Conservation (phyloP, 106 monocot genomes). For the Dactylorhiza incarnata region DNA sequence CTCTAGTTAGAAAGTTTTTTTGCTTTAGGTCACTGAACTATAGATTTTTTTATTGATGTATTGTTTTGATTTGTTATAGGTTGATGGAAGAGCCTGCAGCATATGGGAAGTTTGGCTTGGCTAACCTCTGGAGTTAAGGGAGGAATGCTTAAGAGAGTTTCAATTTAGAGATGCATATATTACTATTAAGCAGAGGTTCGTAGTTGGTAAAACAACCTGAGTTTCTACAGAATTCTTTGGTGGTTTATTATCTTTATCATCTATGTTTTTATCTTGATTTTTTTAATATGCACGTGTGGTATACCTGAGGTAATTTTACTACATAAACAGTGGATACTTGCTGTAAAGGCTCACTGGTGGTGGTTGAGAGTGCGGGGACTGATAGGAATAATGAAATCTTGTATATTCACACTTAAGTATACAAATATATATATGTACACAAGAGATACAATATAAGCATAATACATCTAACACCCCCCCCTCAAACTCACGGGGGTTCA, state of each 20-base stretch:
- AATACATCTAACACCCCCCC: too few species aligned
- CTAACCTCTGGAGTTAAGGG: slow-evolving; percentile 94
- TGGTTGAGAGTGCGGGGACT: too few species aligned
- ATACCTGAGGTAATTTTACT: not conserved
- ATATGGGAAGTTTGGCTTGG: slow-evolving; percentile 95
- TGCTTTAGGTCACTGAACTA: not conserved
- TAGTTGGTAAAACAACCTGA: not conserved
- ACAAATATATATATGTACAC: too few species aligned
- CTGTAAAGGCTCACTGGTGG: not conserved
- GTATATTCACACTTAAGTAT: too few species aligned
- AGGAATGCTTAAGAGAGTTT: slow-evolving; percentile 98
- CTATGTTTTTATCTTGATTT: not conserved
- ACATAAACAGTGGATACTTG: not conserved
- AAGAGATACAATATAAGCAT: too few species aligned
- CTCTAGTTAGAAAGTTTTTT: not conserved
- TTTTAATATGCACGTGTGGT: not conserved
- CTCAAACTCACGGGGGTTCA: too few species aligned
- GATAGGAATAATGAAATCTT: too few species aligned
- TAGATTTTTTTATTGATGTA: not conserved
- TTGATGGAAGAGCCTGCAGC: slow-evolving; percentile 99
- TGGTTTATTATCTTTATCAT: not conserved
- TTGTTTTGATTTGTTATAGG: slow-evolving; percentile 27
- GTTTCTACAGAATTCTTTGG: not conserved
- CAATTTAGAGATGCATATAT: slow-evolving; percentile 92
- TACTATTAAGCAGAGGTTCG: slow-evolving; percentile 88